Evolutionary conservation across 306 rosid species (phyloP), one percentile per base, ranked within the genome.

Genomic region (Begonia masoniana): DNA sequence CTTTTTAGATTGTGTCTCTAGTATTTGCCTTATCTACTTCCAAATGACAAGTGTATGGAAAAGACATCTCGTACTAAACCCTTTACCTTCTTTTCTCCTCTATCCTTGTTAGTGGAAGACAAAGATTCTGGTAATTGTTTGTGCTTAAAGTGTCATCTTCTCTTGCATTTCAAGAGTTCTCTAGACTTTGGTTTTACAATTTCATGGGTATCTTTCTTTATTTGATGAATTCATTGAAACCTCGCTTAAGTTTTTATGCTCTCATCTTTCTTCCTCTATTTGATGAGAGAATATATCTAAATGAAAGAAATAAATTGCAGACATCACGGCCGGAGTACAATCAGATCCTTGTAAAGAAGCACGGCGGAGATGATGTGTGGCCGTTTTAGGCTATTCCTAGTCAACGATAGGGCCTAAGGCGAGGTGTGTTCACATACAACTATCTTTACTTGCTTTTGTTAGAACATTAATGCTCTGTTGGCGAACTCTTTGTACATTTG

Each of bases 281-380:
- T 50, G 17, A 16, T 50, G 2, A 51, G 50, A 6, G 39, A 41
- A 12, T 51, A 41, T 41, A 36, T 10, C 6, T 15, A 10, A 46
- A 35, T 21, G 41, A 11, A 56, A 55, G 55, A 23, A 51, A 48
- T 73, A 41, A 54, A 65, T 10, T 80, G 79, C 87, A 85, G 97
- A 82, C 97, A 47, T 82, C 94, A 59, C 80, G 87, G 61, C 91
- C 94, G n/a, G 91, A 89, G 53, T 89, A 85, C 75, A 82, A 80
- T 68, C 88, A 82, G 72, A 55, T 89, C n/a, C 82, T 85, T 43
- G 85, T 82, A 24, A 82, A 85, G 81, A 85, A 80, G 77, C 70
- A 83, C 2, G 94, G 70, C 15, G 91, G 87, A 51, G 49, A 54
- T 53, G 80, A 74, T 47, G 62, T 74, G 57, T 80, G 85, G 87